Evolutionary conservation across 2,329 filamentous ascomycete species (phyloP).

Genomic region (Venturia oleaginea): DNA sequence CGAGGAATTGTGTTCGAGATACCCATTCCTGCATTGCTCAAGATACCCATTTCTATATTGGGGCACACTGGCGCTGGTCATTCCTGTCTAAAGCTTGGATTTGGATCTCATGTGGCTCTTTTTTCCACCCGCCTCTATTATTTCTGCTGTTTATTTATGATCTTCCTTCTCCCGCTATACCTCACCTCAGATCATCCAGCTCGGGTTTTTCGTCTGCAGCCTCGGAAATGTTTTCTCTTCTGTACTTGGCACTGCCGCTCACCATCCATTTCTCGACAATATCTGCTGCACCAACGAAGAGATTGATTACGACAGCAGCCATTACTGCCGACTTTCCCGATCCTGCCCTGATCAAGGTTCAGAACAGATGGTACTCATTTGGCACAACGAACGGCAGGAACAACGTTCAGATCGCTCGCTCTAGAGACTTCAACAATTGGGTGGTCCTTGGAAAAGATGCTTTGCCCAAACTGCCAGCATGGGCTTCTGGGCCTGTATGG

Average conservation of each 20-base stretch:
- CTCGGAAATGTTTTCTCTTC: not conserved
- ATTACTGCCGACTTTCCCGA: slow-evolving; percentile 26
- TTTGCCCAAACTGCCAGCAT: slow-evolving; percentile 20
- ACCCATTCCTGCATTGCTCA: not conserved
- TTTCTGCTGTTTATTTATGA: not conserved
- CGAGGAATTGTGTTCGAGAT: not conserved
- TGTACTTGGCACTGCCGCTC: not conserved
- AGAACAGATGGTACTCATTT: slow-evolving; percentile 30
- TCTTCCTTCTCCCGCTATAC: not conserved
- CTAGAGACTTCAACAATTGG: slow-evolving; percentile 29
- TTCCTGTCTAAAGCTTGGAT: not conserved
- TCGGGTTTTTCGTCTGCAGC: not conserved
- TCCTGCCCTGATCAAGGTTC: slow-evolving; percentile 24
- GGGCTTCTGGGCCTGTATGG: slow-evolving; percentile 23
- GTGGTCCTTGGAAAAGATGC: slow-evolving; percentile 21
- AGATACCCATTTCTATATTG: not conserved
- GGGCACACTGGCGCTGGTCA: not conserved
- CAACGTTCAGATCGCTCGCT: slow-evolving; percentile 31
- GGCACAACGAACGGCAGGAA: slow-evolving; percentile 29
- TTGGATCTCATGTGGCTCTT: not conserved
- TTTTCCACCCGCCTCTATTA: not conserved
- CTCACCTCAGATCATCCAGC: not conserved
- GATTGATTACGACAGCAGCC: not conserved
- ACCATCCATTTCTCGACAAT: not conserved
- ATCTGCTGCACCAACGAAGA: not conserved